Conservation (phyloP, 2,329 filamentous ascomycete species). For the Cladosporium oxysporum region DNA sequence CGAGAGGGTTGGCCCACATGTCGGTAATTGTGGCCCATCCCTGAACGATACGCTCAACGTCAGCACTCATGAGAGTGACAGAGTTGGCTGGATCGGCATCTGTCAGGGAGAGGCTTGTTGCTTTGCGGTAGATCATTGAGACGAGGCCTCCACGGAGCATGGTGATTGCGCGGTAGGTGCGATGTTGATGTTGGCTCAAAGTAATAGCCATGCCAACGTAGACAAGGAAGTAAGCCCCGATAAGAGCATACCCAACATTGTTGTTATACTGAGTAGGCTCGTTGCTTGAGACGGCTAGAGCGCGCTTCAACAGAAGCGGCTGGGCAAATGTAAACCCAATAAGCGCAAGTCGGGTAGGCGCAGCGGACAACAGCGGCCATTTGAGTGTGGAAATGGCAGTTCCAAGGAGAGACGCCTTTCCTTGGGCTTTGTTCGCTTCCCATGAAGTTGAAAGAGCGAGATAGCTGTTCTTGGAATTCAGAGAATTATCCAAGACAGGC, state of each 20-base stretch:
- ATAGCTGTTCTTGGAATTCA: constrained; percentile 22
- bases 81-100: constrained; percentile 21
- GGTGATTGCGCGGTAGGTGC: constrained; percentile 24
- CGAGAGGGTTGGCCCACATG: constrained; percentile 27
- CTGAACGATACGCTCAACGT: constrained; percentile 25
- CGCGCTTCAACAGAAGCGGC: constrained; percentile 39
- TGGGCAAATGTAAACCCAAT: constrained; percentile 42
- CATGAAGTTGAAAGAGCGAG: constrained; percentile 5
- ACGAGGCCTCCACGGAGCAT: constrained; percentile 25
- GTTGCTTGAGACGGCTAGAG: constrained; percentile 33
- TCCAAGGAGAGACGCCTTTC: constrained; percentile 29
- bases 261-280: constrained; percentile 26
- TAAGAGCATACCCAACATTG: constrained; percentile 26
- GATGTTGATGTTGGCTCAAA: constrained; percentile 14
- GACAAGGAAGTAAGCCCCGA: constrained; percentile 37
- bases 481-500: constrained; percentile 25
- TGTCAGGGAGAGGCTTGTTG: constrained; percentile 19
- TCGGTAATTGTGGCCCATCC: constrained; percentile 24
- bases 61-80: constrained; percentile 27
- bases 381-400: constrained; percentile 34
- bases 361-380: constrained; percentile 34
- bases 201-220: constrained; percentile 34
- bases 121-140: constrained; percentile 24
- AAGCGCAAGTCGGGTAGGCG: constrained; percentile 37
- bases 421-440: constrained; percentile 21